Evolutionary conservation across 768 basidiomycete species (phyloP), one percentile per base, ranked within the genome.

Genomic region (Podaxis sp.): DNA sequence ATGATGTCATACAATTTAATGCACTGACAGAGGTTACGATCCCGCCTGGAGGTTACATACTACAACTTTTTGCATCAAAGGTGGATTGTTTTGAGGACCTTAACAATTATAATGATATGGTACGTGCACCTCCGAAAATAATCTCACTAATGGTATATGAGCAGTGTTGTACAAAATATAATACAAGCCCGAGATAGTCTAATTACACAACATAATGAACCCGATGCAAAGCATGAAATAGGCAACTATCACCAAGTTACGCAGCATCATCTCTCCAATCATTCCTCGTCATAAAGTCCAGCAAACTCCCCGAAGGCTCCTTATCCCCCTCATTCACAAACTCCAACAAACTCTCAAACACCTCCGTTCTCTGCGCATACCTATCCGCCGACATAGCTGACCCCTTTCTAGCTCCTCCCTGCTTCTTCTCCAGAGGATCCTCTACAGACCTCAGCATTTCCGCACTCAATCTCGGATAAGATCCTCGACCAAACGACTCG

Each of bases 291-390:
- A 92, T 77, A 67, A 90, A 72, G 67, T 90, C 84, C 70, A 89
- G 69, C 69, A 93, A 73, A 66, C 84, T 84, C 59, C 82, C 82
- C 3, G 74, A 72, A 1, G 91, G 91, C 72, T 93, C 83, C 73
- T 88, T 93, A 63, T 83, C 84, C 24, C 80, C 78, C 56, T 82
- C 80, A 29, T 80, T 77, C 12, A 93, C 79, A 71, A 88, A 90
- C 64, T 73, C 78, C 78, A 93, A 73, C 62, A 94, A 65, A 37
- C 71, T 71, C 70, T 92, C 88, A 69, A 93, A 93, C 63, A 90
- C 82, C 65, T 85, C 83, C 56, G 82, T 88, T 40, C 91, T 80
- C 73, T 89, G 86, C 41, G 74, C 75, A 71, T 86, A 91, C 65
- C 82, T 75, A 40, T 78, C 79, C 1, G 79, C 77, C 2, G 82